Evolutionary conservation across 768 basidiomycete species (phyloP).

Genomic region (Leucogyrophana mollusca): DNA sequence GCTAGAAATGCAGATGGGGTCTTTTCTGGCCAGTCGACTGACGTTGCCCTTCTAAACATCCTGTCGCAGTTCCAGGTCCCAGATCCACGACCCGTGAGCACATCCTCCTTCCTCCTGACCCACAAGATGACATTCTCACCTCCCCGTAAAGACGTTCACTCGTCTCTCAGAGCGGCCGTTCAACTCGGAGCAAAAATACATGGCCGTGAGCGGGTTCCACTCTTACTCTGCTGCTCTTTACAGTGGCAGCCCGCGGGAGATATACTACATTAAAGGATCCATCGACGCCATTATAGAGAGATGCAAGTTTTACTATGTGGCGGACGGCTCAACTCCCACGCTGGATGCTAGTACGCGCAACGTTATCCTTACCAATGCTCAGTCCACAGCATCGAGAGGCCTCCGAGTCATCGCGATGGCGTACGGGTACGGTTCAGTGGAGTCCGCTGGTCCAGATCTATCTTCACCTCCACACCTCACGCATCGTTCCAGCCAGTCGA

Average conservation of each 20-base stretch:
- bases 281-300: constrained; percentile 84
- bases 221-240: constrained; percentile 25
- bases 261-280: constrained; percentile 90
- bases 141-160: constrained; percentile 52
- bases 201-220: constrained; percentile 84
- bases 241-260: constrained; percentile 51
- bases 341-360: constrained; percentile 69
- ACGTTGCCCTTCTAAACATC: constrained; percentile 87
- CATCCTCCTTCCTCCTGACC: background rate
- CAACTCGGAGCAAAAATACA: constrained; percentile 91
- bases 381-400: constrained; percentile 68
- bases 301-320: constrained; percentile 88
- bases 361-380: constrained; percentile 71
- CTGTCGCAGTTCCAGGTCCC: constrained; percentile 61
- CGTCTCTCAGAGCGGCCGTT: constrained; percentile 83
- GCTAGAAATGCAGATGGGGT: constrained; percentile 65
- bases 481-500: constrained; percentile 12
- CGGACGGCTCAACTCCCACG: constrained; percentile 82
- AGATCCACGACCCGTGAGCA: constrained; percentile 70
- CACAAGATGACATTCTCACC: constrained; percentile 5
- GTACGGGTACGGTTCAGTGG: constrained; percentile 70
- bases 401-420: constrained; percentile 92
- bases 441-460: constrained; percentile 28
- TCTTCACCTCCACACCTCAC: constrained; percentile 10
- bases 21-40: constrained; percentile 87